phyloP scores from a whole-genome alignment of 1,284 basidiomycete species.

The Exsudoporus floridanus region DNA sequence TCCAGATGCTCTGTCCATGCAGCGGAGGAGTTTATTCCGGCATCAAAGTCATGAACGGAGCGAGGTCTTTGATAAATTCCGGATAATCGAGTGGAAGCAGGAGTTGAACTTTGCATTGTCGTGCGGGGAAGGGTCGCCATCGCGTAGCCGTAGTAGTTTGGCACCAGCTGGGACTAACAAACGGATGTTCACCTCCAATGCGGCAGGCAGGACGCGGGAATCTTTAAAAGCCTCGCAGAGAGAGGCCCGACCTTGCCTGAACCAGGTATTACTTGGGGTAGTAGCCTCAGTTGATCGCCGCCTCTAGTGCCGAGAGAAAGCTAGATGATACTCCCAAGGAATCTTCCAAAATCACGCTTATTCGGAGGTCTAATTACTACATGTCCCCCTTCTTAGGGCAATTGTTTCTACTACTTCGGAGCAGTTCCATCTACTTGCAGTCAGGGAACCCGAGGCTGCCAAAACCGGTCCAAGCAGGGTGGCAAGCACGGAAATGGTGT shows the following conservation, averaged over 20 bases:
- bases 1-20: constrained; percentile 70
- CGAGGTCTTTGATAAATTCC: constrained; percentile 16
- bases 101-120: constrained; percentile 16
- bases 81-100: constrained; percentile 3
- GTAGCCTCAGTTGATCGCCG: not conserved
- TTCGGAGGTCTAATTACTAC: not conserved
- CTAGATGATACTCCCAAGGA: not conserved
- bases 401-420: not conserved
- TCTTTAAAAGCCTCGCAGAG: constrained; percentile 1
- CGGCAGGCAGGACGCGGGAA: not conserved
- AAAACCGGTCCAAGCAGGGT: constrained; percentile 63
- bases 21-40: constrained; percentile 70
- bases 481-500: constrained; percentile 59
- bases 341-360: not conserved
- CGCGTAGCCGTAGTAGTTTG: not conserved
- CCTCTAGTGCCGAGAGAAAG: not conserved
- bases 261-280: no score
- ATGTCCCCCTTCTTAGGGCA: not conserved
- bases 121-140: constrained; percentile 37
- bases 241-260: constrained; percentile 18
- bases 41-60: constrained; percentile 58
- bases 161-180: no score
- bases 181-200: no score
- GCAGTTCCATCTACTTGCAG: constrained; percentile 37
- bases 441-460: constrained; percentile 63